Base-by-base conservation (phyloP, 768 basidiomycete genomes). In the Mycena kentingensis region DNA sequence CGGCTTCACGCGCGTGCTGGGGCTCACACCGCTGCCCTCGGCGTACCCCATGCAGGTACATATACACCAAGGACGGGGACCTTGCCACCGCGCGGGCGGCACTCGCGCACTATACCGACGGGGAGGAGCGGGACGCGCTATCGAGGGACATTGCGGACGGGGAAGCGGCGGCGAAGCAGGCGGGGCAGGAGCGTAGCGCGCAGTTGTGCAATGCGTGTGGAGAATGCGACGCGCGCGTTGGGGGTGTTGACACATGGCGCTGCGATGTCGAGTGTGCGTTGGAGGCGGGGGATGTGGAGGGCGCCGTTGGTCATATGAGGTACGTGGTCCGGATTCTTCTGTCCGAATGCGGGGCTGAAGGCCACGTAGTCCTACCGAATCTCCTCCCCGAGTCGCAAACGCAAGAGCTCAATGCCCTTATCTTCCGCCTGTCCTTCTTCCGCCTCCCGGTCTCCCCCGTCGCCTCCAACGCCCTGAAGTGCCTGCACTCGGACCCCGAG, bases 401-500 rank as follows among this genome's bases (percentile, higher is more conserved):
- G 69, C 75, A 32, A n/a, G 46, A 46, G 26, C 76, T 84, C 42
- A 81, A 87, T 42, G 84, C 89, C 52, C 85, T 81, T 35, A 84
- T 91, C 61, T 87, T 91, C 71, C 82, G 88, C 42, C 73, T 94
- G 22, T 80, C 88, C 0, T 93, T 89, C 66, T 92, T 94, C 77
- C 79, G 94, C 60, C 81, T 88, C 42, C 81, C 85, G n/a, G 74
- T 81, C 3, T 78, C 82, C 1, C 67, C 83, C 3, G 75, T 80
- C 0, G 81, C 90, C 2, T 73, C 89, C 41, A 74, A 83, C 26
- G 81, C 85, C 7, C 80, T 99, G 55, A 98, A 97, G 64, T 98
- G 96, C 64, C 81, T 99, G 1, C 89, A 92, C 67, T 86, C 84
- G 61, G 96, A 98, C 67, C 96, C 96, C 8, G 96, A 99, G 66